Percentiles rank a stretch among this genome's conserved stretches.
phyloP scores from a whole-genome alignment of 768 basidiomycete species.

The Lactifluus hygrophoroides region DNA sequence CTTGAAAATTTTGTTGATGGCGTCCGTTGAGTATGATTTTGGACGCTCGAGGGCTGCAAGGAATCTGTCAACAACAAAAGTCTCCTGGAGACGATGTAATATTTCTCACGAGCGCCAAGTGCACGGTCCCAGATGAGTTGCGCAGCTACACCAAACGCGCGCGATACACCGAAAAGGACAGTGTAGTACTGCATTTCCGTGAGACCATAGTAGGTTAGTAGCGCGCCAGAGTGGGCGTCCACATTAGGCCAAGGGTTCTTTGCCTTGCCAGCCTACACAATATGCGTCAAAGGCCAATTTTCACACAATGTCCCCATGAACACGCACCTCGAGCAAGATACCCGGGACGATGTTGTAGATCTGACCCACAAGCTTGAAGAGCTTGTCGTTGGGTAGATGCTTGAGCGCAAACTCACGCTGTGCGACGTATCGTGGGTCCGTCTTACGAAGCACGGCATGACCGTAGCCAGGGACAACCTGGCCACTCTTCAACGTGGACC shows the following conservation, averaged over 20 bases:
- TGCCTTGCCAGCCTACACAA: slow-evolving; percentile 70
- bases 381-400: slow-evolving; percentile 75
- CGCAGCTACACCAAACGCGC: slow-evolving; percentile 82
- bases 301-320: not conserved
- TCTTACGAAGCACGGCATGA: slow-evolving; percentile 81
- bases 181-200: slow-evolving; percentile 95
- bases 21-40: slow-evolving; percentile 81
- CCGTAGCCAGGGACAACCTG: slow-evolving; percentile 94
- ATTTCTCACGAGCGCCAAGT: slow-evolving; percentile 72
- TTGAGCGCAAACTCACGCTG: slow-evolving; percentile 85
- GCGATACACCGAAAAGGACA: slow-evolving; percentile 94
- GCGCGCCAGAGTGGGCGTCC: slow-evolving; percentile 91
- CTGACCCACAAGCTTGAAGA: slow-evolving; percentile 92
- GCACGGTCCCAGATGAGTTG: slow-evolving; percentile 93
- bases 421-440: slow-evolving; percentile 87
- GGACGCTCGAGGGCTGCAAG: slow-evolving; percentile 72
- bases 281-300: not conserved
- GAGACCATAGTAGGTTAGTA: slow-evolving; percentile 79
- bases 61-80: not conserved
- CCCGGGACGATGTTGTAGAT: slow-evolving; percentile 83
- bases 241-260: slow-evolving; percentile 98
- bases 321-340: slow-evolving; percentile 73
- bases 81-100: not conserved
- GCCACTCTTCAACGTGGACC: slow-evolving; percentile 87
- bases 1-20: slow-evolving; percentile 72